Evolutionary conservation across 1,284 basidiomycete genomes (phyloP).

Genomic region (Singerocomus inundabilis): DNA sequence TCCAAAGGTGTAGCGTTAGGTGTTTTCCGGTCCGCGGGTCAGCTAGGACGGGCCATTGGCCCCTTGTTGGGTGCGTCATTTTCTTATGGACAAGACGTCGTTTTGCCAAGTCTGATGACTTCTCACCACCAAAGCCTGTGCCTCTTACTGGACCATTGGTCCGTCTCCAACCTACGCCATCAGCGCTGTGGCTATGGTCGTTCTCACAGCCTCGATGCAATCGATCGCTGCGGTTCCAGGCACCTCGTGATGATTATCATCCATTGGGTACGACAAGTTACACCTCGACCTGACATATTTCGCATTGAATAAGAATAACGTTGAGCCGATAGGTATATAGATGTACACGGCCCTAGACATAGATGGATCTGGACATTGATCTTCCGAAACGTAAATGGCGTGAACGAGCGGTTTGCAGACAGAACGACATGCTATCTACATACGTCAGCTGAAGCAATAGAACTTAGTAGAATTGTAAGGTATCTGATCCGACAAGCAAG

Average conservation of each 20-base stretch:
- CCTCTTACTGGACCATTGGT: conserved; percentile 84
- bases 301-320: neutral
- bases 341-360: conserved; percentile 5
- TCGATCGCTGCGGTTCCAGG: conserved; percentile 35
- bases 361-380: neutral
- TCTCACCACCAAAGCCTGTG: conserved; percentile 55
- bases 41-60: conserved; percentile 86
- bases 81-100: neutral
- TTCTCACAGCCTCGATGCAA: conserved; percentile 53
- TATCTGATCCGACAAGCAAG: conserved; percentile 21
- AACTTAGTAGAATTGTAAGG: conserved; percentile 28
- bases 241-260: conserved; percentile 12
- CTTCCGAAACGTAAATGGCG: conserved; percentile 17
- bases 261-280: neutral
- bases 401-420: conserved; percentile 9
- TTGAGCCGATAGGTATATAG: conserved; percentile 1
- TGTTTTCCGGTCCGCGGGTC: conserved; percentile 81
- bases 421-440: conserved; percentile 19
- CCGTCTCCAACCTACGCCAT: conserved; percentile 74
- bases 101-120: conserved; percentile 8
- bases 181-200: conserved; percentile 63
- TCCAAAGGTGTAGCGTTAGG: conserved; percentile 86
- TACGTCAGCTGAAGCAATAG: conserved; percentile 36
- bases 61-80: conserved; percentile 70
- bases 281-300: conserved; percentile 2